A percentile compares a stretch with the other conserved stretches of the same genome.
Evolutionary conservation across 129 eudicot species (phyloP).

Genomic region (Daucus carota): DNA sequence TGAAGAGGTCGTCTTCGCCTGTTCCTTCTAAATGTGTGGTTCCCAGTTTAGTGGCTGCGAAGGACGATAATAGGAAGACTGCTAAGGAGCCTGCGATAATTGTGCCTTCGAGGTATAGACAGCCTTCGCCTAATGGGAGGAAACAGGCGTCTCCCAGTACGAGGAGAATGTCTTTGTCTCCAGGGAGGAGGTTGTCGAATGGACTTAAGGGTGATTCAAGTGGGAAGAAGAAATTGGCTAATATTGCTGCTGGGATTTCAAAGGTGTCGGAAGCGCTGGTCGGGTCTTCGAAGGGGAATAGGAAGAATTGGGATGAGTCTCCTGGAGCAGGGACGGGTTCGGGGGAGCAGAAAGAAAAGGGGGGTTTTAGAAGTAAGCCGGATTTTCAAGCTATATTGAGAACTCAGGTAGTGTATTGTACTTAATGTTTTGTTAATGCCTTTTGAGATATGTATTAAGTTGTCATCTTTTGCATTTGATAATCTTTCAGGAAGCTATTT

Average conservation of each 20-base stretch:
- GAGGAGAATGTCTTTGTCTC: slow-evolving; percentile 92
- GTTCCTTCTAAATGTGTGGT: slow-evolving; percentile 94
- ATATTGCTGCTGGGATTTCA: slow-evolving; percentile 57
- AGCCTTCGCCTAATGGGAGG: slow-evolving; percentile 79
- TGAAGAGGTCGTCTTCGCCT: slow-evolving; percentile 81
- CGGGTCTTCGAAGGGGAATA: slow-evolving; percentile 50
- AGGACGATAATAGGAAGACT: slow-evolving; percentile 69
- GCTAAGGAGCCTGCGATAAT: slow-evolving; percentile 76
- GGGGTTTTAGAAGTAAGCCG: slow-evolving; percentile 42
- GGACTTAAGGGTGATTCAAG: slow-evolving; percentile 63
- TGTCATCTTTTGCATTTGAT: not conserved
- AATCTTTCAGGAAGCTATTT: slow-evolving; percentile 72
- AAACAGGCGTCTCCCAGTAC: slow-evolving; percentile 51
- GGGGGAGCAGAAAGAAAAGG: slow-evolving; percentile 51
- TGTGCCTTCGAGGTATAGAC: slow-evolving; percentile 92
- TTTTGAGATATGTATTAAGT: not conserved
- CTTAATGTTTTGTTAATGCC: not conserved
- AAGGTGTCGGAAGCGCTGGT: slow-evolving; percentile 66
- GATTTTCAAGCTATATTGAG: slow-evolving; percentile 82
- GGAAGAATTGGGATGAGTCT: slow-evolving; percentile 93
- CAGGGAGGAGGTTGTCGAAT: slow-evolving; percentile 71
- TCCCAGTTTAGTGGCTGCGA: slow-evolving; percentile 83
- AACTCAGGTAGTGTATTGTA: slow-evolving; percentile 57
- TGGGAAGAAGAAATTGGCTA: slow-evolving; percentile 67
- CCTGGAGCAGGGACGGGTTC: slow-evolving; percentile 33